phyloP scores from a whole-genome alignment of 2,329 filamentous ascomycete species.

The Penicillium sp. region DNA sequence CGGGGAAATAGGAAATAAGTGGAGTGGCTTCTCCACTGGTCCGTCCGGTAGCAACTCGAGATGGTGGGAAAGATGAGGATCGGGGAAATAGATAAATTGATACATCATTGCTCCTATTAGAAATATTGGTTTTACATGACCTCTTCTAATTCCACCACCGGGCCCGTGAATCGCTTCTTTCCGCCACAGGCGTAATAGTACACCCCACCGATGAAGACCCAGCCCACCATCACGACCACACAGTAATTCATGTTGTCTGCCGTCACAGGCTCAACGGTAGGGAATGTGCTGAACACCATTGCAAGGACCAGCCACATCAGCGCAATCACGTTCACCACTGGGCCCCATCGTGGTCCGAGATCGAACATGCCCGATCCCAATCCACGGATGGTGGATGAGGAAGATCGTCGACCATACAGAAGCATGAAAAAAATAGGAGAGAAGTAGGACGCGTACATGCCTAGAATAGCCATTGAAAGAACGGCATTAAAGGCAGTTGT shows the following conservation, averaged over 20 bases:
- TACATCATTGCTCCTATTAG: background rate
- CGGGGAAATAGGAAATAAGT: conserved; percentile 1
- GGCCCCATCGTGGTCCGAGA: conserved; percentile 14
- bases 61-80: no score
- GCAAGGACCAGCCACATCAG: conserved; percentile 18
- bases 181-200: conserved; percentile 19
- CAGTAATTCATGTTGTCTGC: conserved; percentile 23
- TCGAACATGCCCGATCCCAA: conserved; percentile 9
- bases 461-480: conserved; percentile 46
- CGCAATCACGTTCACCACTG: conserved; percentile 12
- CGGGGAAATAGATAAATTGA: background rate
- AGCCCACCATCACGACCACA: conserved; percentile 19
- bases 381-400: conserved; percentile 1
- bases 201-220: conserved; percentile 15
- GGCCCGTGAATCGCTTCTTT: conserved; percentile 16
- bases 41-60: background rate
- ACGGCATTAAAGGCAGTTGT: conserved; percentile 45
- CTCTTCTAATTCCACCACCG: conserved; percentile 12
- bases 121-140: background rate
- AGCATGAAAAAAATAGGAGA: conserved; percentile 45
- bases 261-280: conserved; percentile 20
- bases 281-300: conserved; percentile 23
- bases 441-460: conserved; percentile 51
- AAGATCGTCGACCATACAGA: conserved; percentile 13
- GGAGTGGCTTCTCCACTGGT: background rate